Percentiles rank a stretch among this genome's conserved stretches.
Evolutionary conservation across 164 flowering plant genomes (phyloP).

Genomic region (Magnolia changhungtana): DNA sequence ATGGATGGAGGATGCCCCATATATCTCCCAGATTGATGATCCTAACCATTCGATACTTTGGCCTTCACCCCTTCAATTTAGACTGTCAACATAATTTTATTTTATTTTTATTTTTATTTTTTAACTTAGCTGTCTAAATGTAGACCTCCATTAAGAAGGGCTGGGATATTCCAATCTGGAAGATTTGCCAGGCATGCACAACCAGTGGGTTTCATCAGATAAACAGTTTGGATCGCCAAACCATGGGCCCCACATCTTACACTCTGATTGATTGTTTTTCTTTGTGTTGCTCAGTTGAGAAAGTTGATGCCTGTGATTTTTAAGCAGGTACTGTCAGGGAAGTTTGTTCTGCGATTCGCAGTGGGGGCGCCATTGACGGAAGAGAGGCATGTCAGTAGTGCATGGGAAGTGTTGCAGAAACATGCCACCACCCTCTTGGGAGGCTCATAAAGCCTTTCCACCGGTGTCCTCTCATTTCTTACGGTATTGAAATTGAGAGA

Average conservation of each 20-base stretch:
- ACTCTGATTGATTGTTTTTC: not conserved
- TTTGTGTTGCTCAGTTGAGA: not conserved
- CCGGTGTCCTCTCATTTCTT: not conserved
- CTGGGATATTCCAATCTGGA: too few species aligned
- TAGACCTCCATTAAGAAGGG: too few species aligned
- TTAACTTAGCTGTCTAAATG: too few species aligned
- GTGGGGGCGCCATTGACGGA: constrained; percentile 90
- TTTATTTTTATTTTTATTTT: too few species aligned
- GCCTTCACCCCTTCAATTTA: too few species aligned
- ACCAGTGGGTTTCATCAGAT: not conserved
- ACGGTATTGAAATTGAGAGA: not conserved
- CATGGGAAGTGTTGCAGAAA: constrained; percentile 79
- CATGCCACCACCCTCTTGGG: constrained; percentile 45
- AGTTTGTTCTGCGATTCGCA: constrained; percentile 53
- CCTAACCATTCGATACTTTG: too few species aligned
- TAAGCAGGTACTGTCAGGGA: constrained; percentile 68
- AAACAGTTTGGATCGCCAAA: too few species aligned
- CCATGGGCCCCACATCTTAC: too few species aligned
- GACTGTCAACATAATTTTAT: too few species aligned
- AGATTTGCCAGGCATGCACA: not conserved
- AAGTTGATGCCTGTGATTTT: not conserved
- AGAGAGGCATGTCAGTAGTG: constrained; percentile 62
- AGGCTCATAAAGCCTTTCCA: not conserved
- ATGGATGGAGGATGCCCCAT: not conserved
- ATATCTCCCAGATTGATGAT: not conserved